These are phyloP conservation scores for Aspergillus thermomutatus DNA, from an alignment of 2,329 filamentous ascomycete genomes.

Conservation along the genomic window DNA sequence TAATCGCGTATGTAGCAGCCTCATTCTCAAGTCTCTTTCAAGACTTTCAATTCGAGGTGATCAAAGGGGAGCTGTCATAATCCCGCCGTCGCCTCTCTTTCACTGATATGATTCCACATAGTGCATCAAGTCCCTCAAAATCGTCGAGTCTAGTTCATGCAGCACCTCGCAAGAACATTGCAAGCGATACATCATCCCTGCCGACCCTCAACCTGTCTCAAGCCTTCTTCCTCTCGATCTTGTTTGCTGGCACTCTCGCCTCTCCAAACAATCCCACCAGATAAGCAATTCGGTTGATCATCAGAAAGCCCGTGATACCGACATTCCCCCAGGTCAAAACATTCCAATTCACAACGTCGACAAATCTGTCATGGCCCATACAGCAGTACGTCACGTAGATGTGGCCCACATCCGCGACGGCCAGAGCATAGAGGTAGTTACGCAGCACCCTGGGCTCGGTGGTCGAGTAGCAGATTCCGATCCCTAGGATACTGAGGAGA, in stretches of 20 bases:
- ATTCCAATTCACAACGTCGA: slow-evolving; percentile 62
- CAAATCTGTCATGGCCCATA: slow-evolving; percentile 54
- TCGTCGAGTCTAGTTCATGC: not conserved
- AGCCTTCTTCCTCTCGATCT: slow-evolving; percentile 37
- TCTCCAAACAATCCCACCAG: slow-evolving; percentile 59
- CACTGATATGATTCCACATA: not conserved
- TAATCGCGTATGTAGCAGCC: not conserved
- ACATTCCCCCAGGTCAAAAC: slow-evolving; percentile 71
- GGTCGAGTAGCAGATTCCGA: slow-evolving; percentile 62
- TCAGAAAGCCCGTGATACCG: slow-evolving; percentile 59
- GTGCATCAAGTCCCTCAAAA: not conserved
- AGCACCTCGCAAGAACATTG: not conserved
- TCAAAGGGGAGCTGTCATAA: not conserved
- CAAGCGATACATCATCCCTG: not conserved
- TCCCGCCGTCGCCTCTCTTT: not conserved
- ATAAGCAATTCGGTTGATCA: slow-evolving; percentile 56
- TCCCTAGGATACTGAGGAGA: slow-evolving; percentile 61
- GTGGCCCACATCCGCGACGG: slow-evolving; percentile 65
- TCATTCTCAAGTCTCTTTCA: not conserved
- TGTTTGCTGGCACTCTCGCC: slow-evolving; percentile 19
- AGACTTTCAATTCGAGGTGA: not conserved
- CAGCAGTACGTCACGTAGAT: slow-evolving; percentile 59
- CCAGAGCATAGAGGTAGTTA: slow-evolving; percentile 64
- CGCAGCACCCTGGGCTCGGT: slow-evolving; percentile 63
- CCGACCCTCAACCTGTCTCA: slow-evolving; percentile 6